Percentiles rank a stretch among this genome's conserved stretches.
These are phyloP conservation scores for Mortierella sp. DNA, from an alignment of 371 early-diverging fungal genomes.

Conservation along the genomic window DNA sequence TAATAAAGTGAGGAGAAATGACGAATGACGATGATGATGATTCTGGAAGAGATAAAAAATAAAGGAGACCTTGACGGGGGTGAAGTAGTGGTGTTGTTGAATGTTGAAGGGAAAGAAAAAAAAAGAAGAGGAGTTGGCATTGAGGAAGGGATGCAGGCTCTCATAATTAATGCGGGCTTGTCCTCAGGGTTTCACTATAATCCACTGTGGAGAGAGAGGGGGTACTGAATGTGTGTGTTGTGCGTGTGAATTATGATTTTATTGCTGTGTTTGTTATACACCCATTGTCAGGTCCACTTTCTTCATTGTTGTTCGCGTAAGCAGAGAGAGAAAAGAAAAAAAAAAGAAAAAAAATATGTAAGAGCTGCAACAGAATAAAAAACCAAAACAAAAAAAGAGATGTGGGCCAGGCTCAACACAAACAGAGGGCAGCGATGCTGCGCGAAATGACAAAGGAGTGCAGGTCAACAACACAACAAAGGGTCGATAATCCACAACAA, in stretches of 20 bases:
- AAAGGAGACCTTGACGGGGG: not conserved
- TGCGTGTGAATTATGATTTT: too few relatives aligned
- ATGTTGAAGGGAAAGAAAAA: not conserved
- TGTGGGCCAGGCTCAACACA: not conserved
- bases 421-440: not conserved
- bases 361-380: not conserved
- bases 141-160: not conserved
- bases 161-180: not conserved
- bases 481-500: too few relatives aligned
- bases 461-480: not conserved
- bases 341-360: not conserved
- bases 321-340: not conserved
- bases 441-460: not conserved
- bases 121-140: not conserved
- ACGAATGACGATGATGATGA: not conserved
- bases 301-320: slow-evolving; percentile 2
- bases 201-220: not conserved
- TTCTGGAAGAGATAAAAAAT: not conserved
- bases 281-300: not conserved
- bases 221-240: too few relatives aligned
- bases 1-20: not conserved
- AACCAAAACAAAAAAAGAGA: not conserved
- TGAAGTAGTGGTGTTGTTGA: not conserved
- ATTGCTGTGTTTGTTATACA: not conserved
- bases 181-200: not conserved